A percentile compares a stretch with the other conserved stretches of the same genome.
Conservation (phyloP, 2,329 filamentous ascomycete genomes). For the Cercospora zeina region DNA sequence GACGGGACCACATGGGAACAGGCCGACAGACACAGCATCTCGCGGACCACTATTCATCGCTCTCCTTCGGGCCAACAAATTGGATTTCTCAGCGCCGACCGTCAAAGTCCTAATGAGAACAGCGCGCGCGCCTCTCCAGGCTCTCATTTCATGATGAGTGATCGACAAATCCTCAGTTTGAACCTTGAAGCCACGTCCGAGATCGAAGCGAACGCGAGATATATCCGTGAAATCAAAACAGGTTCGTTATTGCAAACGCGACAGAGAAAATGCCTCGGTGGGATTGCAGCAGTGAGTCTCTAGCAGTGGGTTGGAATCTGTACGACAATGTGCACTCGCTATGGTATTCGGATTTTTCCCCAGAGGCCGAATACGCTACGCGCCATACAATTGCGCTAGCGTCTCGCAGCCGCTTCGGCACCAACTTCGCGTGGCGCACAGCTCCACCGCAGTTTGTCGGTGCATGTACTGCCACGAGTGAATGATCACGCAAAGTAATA, state of each 20-base stretch:
- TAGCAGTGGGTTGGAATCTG: too few species aligned
- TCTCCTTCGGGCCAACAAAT: too few species aligned
- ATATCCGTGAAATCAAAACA: background rate
- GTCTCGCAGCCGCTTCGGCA: background rate
- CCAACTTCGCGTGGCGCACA: background rate
- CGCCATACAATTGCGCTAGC: background rate
- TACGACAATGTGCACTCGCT: background rate
- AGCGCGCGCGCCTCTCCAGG: too few species aligned
- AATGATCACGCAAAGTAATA: background rate
- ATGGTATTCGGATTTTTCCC: background rate
- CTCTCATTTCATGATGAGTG: constrained; percentile 16
- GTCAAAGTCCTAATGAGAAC: too few species aligned
- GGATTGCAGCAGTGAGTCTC: background rate
- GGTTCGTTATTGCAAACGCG: background rate
- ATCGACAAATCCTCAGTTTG: constrained; percentile 11
- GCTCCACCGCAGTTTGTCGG: background rate
- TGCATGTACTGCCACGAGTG: background rate
- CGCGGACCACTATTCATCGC: too few species aligned
- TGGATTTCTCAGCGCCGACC: too few species aligned
- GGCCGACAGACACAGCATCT: too few species aligned
- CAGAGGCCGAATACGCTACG: background rate
- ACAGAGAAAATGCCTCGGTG: background rate
- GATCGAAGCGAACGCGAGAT: background rate
- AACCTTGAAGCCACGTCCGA: constrained; percentile 1
- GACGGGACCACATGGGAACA: too few species aligned